These are phyloP conservation scores for Streptanthus diversifolius DNA, from an alignment of 345 rosid genomes.

Conservation along the genomic window DNA sequence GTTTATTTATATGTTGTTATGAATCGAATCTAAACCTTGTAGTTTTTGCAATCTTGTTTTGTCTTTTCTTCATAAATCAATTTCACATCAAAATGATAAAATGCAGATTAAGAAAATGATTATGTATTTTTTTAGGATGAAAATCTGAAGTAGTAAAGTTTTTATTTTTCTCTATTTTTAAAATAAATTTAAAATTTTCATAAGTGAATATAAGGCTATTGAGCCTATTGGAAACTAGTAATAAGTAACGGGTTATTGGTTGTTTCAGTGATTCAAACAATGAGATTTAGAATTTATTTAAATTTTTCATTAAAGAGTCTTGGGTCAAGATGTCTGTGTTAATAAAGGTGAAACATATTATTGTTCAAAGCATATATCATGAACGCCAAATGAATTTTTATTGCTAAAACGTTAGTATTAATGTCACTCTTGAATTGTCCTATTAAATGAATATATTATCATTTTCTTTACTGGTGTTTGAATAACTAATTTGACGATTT, in stretches of 20 bases:
- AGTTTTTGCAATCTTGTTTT: background rate
- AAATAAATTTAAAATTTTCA: too few relatives aligned
- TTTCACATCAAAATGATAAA: background rate
- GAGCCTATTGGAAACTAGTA: too few relatives aligned
- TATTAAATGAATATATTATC: too few relatives aligned
- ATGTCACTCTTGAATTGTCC: too few relatives aligned
- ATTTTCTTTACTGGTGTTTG: too few relatives aligned
- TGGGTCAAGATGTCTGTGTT: background rate
- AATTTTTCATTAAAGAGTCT: background rate
- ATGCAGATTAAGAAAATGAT: background rate
- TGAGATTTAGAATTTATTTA: background rate
- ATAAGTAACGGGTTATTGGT: background rate
- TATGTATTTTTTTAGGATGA: too few relatives aligned
- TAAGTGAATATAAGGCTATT: too few relatives aligned
- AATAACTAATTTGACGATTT: background rate
- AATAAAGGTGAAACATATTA: background rate
- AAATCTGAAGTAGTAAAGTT: too few relatives aligned
- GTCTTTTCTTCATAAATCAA: background rate
- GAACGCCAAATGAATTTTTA: conserved; percentile 10
- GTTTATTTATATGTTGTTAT: background rate
- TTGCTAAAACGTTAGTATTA: too few relatives aligned
- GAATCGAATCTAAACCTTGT: background rate
- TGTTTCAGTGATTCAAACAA: background rate
- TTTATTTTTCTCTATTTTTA: too few relatives aligned
- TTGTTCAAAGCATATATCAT: background rate